Conservation (phyloP, 2,329 filamentous ascomycete species). For the Verticillium dahliae region DNA sequence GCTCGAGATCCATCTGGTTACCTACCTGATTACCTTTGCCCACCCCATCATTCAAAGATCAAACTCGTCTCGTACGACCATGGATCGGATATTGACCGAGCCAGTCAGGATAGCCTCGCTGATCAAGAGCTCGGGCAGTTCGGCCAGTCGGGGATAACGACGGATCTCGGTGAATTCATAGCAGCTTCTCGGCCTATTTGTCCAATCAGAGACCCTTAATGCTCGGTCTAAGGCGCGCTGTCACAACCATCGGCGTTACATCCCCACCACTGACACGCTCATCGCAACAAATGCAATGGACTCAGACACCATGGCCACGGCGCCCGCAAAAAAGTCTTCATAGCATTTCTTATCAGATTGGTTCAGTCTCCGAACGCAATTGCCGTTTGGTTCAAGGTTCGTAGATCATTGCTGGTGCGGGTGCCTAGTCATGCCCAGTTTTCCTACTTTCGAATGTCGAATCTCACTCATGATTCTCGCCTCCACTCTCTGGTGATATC, state of each 20-base stretch:
- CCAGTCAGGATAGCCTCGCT: background rate
- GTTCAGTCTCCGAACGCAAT: background rate
- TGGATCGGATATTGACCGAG: background rate
- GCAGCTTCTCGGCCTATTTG: background rate
- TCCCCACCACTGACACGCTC: background rate
- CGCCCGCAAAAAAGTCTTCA: background rate
- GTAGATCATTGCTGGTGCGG: background rate
- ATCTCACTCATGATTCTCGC: background rate
- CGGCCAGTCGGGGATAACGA: background rate
- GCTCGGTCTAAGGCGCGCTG: slow-evolving; percentile 5
- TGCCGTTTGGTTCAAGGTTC: background rate
- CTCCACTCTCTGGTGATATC: no score
- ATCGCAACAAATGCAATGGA: slow-evolving; percentile 5
- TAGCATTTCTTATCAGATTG: slow-evolving; percentile 3
- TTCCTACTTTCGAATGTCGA: background rate
- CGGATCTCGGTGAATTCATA: background rate
- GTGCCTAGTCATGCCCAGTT: background rate
- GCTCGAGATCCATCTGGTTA: no score
- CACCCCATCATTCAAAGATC: no score
- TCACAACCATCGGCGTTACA: background rate
- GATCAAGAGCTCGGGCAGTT: background rate
- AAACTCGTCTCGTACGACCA: no score
- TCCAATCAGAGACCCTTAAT: background rate
- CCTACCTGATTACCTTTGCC: no score
- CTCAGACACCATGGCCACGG: background rate